Evolutionary conservation across 2,329 filamentous ascomycete genomes (phyloP), one percentile per base, ranked within the genome.

Genomic region (Hymenoscyphus linearis): DNA sequence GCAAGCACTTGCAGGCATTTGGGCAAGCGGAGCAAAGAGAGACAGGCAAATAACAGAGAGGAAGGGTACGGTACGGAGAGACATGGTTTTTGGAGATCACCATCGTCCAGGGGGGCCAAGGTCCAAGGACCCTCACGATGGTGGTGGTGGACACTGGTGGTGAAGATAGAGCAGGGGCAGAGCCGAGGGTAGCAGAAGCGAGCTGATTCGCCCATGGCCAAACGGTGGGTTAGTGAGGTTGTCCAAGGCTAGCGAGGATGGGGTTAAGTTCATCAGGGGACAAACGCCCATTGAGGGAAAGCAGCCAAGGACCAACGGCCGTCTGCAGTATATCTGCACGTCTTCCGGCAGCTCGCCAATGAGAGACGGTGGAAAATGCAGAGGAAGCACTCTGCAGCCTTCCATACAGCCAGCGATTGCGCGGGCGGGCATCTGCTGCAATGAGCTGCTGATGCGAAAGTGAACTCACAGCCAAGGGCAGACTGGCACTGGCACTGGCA

Each of bases 311-410:
- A 7, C 3, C 40, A 47, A 47, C 40, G 40, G 50, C 27, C 50
- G n/a, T 34, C 50, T 27, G 50, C 50, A 53, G 50, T 16, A 10
- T 18, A 52, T 40, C 57, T 60, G 54, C 61, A 34, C 40, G 27
- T 34, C 44, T 27, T 26, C 27, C 37, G 50, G 22, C 9, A 7
- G 25, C 3, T 35, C 27, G 44, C 62, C 18, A 62, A 63, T 66
- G 60, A 66, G n/a, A 54, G 36, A 5, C 13, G 18, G 37, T 62
- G 50, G 63, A 63, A 63, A 56, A 60, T 66, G 68, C 67, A 66
- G 62, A 64, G 60, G 69, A 71, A 69, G 68, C 64, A 62, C 67
- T 62, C 62, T 68, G 68, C 68, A 71, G 67, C 64, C 67, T 71
- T 71, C 69, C 61, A 71, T 68, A 62, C 67, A 67, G 62, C 22